phyloP scores from a whole-genome alignment of 257 asterid species.

The Rubia yunnanensis region DNA sequence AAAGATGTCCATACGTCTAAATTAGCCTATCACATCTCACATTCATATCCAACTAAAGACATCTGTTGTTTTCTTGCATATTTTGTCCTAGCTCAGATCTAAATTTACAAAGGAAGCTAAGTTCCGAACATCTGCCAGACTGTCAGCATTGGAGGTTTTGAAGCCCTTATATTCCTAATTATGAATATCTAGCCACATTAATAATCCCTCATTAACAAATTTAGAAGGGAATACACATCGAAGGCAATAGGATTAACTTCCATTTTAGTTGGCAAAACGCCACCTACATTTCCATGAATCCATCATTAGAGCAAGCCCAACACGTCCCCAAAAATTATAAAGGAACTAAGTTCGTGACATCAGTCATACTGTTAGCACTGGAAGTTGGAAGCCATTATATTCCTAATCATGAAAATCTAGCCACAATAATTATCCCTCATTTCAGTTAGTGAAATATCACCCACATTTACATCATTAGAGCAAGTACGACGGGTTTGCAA shows the following conservation, averaged over 20 bases:
- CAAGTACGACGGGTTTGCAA: too few relatives aligned
- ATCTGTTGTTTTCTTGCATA: background rate
- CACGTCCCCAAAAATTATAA: too few relatives aligned
- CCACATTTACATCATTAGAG: background rate
- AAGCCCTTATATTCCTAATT: background rate
- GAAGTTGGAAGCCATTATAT: too few relatives aligned
- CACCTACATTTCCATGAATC: background rate
- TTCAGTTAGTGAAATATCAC: background rate
- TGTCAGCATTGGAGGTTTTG: background rate
- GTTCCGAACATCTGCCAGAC: background rate
- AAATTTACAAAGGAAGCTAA: background rate
- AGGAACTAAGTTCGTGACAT: too few relatives aligned
- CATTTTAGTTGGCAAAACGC: background rate
- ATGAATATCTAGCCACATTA: background rate
- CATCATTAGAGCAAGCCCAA: background rate
- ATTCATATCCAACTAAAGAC: background rate
- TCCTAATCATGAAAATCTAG: too few relatives aligned
- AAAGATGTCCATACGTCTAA: background rate
- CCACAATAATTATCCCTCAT: too few relatives aligned
- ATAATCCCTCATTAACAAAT: background rate
- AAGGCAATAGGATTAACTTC: background rate
- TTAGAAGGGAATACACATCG: background rate
- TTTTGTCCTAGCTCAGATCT: background rate
- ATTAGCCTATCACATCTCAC: background rate
- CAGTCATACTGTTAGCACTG: too few relatives aligned